These are phyloP conservation scores for Tetragonia tetragonoides DNA, from an alignment of 148 eudicot species.

Conservation along the genomic window DNA sequence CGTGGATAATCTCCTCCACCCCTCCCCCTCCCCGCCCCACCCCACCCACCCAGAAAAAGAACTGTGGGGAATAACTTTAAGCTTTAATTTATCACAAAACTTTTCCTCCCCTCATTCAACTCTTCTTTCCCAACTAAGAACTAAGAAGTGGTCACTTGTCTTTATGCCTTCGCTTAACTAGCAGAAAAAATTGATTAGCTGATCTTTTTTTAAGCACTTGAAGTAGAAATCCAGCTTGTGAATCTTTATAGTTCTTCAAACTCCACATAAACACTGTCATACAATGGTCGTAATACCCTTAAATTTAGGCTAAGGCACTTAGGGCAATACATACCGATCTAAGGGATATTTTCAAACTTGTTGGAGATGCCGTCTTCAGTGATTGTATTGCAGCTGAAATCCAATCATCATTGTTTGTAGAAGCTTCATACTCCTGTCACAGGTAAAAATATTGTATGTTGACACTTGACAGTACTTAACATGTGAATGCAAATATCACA, in stretches of 20 bases:
- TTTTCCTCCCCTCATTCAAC: background rate
- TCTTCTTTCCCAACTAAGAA: background rate
- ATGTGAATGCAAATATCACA: background rate
- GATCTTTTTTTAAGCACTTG: background rate
- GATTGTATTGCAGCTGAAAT: conserved; percentile 62
- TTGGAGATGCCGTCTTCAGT: conserved; percentile 81
- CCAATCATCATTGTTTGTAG: conserved; percentile 57
- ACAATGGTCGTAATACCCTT: background rate
- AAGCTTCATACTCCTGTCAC: conserved; percentile 63
- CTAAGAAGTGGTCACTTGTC: background rate
- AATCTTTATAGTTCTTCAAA: background rate
- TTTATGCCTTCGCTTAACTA: background rate
- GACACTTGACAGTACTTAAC: background rate
- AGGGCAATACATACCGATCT: conserved; percentile 56
- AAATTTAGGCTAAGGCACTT: background rate
- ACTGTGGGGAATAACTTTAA: no score
- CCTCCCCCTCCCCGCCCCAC: no score
- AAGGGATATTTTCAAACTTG: conserved; percentile 84
- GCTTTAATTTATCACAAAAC: no score
- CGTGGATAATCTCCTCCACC: no score
- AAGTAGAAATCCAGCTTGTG: background rate
- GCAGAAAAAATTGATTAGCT: background rate
- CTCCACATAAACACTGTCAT: background rate
- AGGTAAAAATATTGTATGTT: background rate
- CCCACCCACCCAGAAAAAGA: no score